Conservation (phyloP, 139 green algal species). For the Micromonas pusilla region DNA sequence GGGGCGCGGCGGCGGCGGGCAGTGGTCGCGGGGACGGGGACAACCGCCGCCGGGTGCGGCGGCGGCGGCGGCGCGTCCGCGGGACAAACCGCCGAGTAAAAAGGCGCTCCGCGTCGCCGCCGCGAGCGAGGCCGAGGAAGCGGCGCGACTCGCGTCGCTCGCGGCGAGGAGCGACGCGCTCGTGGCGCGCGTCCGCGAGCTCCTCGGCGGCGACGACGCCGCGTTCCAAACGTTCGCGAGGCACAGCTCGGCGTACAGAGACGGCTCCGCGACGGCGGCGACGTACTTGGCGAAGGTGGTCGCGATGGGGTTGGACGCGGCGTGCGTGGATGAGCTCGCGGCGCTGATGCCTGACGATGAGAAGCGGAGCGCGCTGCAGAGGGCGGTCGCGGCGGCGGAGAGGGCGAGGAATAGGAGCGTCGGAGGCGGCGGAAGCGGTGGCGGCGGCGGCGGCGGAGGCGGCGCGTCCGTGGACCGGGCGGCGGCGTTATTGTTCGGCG, state of each 20-base stretch:
- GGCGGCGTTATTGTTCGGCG: neutral
- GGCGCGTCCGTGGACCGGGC: slow-evolving; percentile 16
- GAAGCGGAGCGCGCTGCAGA: slow-evolving; percentile 35
- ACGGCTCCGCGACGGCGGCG: no score
- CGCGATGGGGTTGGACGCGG: neutral
- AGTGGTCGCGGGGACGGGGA: no score
- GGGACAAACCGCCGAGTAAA: no score
- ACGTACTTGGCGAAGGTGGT: neutral
- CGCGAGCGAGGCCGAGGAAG: slow-evolving; percentile 2
- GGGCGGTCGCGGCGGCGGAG: slow-evolving; percentile 39
- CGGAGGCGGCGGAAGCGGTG: slow-evolving; percentile 34
- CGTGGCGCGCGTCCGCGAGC: slow-evolving; percentile 47
- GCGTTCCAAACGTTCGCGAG: neutral
- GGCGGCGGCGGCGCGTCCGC: no score
- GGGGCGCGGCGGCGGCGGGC: no score
- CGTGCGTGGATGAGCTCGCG: neutral
- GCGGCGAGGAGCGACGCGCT: slow-evolving; percentile 60
- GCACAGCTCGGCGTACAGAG: neutral
- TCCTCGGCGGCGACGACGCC: neutral
- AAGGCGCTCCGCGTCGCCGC: no score
- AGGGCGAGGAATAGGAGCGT: no score
- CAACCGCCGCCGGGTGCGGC: no score
- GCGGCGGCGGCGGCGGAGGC: slow-evolving; percentile 38
- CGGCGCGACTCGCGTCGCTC: slow-evolving; percentile 50
- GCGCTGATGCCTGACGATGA: slow-evolving; percentile 54